Base-by-base conservation (phyloP, 768 basidiomycete genomes). In the Gloeopeniophorella convolvens region DNA sequence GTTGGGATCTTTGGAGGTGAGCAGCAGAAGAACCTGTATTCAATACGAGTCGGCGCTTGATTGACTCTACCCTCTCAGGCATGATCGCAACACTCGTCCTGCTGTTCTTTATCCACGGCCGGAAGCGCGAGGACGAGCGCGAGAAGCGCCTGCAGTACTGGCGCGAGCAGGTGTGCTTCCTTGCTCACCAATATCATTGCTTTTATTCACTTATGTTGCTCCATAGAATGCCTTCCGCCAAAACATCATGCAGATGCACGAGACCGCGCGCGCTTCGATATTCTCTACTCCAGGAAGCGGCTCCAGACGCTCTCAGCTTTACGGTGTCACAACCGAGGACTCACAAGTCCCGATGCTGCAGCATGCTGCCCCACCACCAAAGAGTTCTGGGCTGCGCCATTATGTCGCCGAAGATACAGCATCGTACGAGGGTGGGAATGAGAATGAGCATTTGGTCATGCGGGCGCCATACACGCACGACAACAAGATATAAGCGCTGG, bases 121-220 rank as follows among this genome's bases (percentile, higher is more conserved):
- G 79, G 57, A 78, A 85, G 56, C 80, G 90, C 58, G 82, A 82
- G 34, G 66, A 71, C 50, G 89, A 92, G 60, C 83, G 87, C 39
- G 83, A 87, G 68, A 90, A 85, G 66, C 83, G 90, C 57, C 69
- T 82, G 35, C 88, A 90, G 63, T 92, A 93, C 68, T 92, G 90
- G 84, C 82, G 83, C 58, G 90, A 93, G 70, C 89, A 90, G 75
- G 84, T 81, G 55, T 42, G 59, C 52, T n/a, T 34, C 13, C n/a
- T 11, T 4, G 41, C 18, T 20, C 28, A 16, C 23, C 35, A 1
- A 13, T 42, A 10, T 23, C 4, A 18, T 13, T 21, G 21, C 33
- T 23, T 48, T 20, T 18, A 24, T 30, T 40, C 40, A 41, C 53
- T 50, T 3, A 48, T 26, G 20, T 34, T 33, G 2, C 48, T 27